Conservation (phyloP, 257 asterid species). For the Thymus mandschuricus region DNA sequence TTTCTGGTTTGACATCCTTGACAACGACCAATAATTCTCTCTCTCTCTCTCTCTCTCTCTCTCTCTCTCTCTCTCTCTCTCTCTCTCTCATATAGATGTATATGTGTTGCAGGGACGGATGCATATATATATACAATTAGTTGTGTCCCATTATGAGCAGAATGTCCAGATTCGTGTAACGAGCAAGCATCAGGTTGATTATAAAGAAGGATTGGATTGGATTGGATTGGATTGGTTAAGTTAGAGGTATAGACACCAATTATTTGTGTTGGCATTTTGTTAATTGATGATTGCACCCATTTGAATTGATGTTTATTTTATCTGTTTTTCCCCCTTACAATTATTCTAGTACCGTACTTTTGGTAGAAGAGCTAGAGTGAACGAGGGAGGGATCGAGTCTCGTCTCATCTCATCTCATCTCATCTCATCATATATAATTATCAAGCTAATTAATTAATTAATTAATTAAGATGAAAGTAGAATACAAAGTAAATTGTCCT, state of each 20-base stretch:
- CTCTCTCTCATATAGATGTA: not conserved
- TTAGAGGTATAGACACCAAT: not conserved
- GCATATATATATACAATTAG: too few species aligned
- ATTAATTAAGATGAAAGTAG: too few species aligned
- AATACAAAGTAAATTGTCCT: too few species aligned
- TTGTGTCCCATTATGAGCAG: constrained; percentile 7
- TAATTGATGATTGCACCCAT: not conserved
- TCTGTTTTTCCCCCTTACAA: too few species aligned
- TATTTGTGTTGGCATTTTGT: not conserved
- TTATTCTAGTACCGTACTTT: too few species aligned
- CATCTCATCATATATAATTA: too few species aligned
- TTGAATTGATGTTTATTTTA: too few species aligned
- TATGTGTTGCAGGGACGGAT: not conserved
- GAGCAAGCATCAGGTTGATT: not conserved
- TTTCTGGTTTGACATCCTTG: constrained; percentile 22
- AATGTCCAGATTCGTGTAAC: constrained; percentile 15
- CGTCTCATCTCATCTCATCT: too few species aligned
- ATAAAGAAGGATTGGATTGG: not conserved
- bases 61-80: not conserved
- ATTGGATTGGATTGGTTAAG: too few species aligned
- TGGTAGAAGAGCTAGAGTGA: too few species aligned
- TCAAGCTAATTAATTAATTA: too few species aligned
- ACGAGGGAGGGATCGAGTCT: too few species aligned
- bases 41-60: not conserved
- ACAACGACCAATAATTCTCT: constrained; percentile 26